These are phyloP conservation scores for Diutina neorugosa DNA, from an alignment of 1,139 yeast genomes.

Conservation along the genomic window DNA sequence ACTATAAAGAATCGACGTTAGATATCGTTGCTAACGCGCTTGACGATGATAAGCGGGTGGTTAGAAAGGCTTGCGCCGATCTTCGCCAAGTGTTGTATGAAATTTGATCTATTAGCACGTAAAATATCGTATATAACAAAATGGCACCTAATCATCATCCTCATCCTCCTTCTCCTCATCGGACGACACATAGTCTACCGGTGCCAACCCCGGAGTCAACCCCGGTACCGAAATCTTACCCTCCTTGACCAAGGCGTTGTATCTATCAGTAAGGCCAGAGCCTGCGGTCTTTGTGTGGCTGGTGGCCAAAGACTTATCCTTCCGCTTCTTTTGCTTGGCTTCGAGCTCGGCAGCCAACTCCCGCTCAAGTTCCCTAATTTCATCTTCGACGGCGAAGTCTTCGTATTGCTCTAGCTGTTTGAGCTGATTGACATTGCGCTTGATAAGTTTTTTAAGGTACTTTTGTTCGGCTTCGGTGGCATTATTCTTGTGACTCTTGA, in stretches of 20 bases:
- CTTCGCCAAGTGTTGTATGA: slow-evolving; percentile 70
- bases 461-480: slow-evolving; percentile 30
- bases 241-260: slow-evolving; percentile 22
- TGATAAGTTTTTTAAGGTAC: slow-evolving; percentile 36
- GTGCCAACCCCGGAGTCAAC: slow-evolving; percentile 86
- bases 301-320: slow-evolving; percentile 8
- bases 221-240: slow-evolving; percentile 48
- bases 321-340: slow-evolving; percentile 13
- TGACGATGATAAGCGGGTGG: slow-evolving; percentile 65
- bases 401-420: slow-evolving; percentile 34
- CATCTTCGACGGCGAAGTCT: slow-evolving; percentile 30
- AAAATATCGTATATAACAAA: background rate
- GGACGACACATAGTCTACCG: slow-evolving; percentile 46
- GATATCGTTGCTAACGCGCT: slow-evolving; percentile 37
- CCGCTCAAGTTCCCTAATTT: slow-evolving; percentile 15
- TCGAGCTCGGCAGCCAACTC: slow-evolving; percentile 28
- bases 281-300: background rate
- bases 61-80: slow-evolving; percentile 66
- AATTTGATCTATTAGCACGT: slow-evolving; percentile 9
- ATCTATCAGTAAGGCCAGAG: background rate
- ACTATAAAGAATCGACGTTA: slow-evolving; percentile 41
- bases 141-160: background rate
- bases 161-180: slow-evolving; percentile 32
- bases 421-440: slow-evolving; percentile 34
- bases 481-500: slow-evolving; percentile 26